Percentiles rank a stretch among this genome's conserved stretches.
Evolutionary conservation across 179 eudicot species (phyloP).

Genomic region (Carnegiea gigantea): DNA sequence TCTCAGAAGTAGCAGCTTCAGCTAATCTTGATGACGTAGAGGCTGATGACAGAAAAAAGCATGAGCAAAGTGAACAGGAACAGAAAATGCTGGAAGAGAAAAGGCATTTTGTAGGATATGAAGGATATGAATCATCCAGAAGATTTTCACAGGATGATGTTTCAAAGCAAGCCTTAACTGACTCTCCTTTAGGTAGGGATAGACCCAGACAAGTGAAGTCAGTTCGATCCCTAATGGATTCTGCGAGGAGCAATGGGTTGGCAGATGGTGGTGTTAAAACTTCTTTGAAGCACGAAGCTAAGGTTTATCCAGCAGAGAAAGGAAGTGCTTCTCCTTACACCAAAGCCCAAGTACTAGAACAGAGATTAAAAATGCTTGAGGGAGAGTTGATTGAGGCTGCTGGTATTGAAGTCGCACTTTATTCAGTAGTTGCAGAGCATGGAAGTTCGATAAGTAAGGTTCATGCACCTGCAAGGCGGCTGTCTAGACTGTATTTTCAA

Average conservation of each 20-base stretch:
- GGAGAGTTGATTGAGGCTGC: constrained; percentile 91
- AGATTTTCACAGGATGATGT: constrained; percentile 24
- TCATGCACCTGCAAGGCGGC: constrained; percentile 96
- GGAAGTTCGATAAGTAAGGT: constrained; percentile 88
- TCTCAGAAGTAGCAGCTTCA: constrained; percentile 15
- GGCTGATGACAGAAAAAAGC: constrained; percentile 25
- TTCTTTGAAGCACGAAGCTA: constrained; percentile 7
- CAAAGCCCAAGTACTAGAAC: constrained; percentile 62
- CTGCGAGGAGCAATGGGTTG: constrained; percentile 51
- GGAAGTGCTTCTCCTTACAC: constrained; percentile 36
- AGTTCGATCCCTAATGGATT: constrained; percentile 57
- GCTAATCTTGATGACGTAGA: constrained; percentile 26
- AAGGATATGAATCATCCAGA: constrained; percentile 21
- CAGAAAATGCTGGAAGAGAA: constrained; percentile 29
- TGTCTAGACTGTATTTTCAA: constrained; percentile 77
- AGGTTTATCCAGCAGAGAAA: constrained; percentile 41
- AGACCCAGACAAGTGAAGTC: constrained; percentile 58
- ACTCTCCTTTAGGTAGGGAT: constrained; percentile 29
- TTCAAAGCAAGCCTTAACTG: constrained; percentile 38
- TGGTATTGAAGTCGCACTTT: constrained; percentile 73
- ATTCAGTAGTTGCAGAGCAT: constrained; percentile 90
- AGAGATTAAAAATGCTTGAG: constrained; percentile 62
- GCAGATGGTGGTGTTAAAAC: constrained; percentile 24
- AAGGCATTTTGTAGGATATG: constrained; percentile 24
- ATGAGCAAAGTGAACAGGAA: constrained; percentile 30